Percentiles rank a stretch among this genome's conserved stretches.
Conservation (phyloP, 768 basidiomycete genomes). For the Crepidotus variabilis region DNA sequence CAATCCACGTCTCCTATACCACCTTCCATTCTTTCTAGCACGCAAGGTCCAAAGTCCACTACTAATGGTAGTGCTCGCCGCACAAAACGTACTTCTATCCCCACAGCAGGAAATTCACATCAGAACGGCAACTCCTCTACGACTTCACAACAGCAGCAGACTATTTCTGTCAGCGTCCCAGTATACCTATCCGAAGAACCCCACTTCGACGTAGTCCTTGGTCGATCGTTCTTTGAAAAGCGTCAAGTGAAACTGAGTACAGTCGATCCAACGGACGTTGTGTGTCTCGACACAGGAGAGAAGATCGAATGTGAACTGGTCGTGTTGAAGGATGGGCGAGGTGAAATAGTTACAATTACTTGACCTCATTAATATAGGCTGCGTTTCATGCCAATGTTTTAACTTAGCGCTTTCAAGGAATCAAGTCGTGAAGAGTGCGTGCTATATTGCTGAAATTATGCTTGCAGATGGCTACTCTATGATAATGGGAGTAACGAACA, state of each 20-base stretch:
- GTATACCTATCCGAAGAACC: constrained; percentile 93
- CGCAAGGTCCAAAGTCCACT: background rate
- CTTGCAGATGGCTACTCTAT: background rate
- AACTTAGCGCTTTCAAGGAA: too few relatives aligned
- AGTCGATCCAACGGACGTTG: constrained; percentile 83
- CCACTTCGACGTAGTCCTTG: constrained; percentile 94
- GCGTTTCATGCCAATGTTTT: background rate
- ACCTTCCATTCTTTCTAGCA: background rate
- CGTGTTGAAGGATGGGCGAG: constrained; percentile 86
- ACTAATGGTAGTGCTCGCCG: background rate
- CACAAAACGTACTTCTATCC: background rate
- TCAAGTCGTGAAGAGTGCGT: background rate
- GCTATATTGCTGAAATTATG: background rate
- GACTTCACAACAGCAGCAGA: constrained; percentile 14
- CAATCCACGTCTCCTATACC: background rate
- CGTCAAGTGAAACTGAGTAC: constrained; percentile 79
- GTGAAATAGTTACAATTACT: constrained; percentile 88
- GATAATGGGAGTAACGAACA: background rate
- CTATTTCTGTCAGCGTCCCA: constrained; percentile 41
- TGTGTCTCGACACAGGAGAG: constrained; percentile 91
- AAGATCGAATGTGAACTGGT: constrained; percentile 90
- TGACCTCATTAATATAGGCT: constrained; percentile 21
- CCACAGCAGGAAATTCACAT: background rate
- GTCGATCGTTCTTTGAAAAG: constrained; percentile 80
- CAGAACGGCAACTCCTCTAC: background rate